These are phyloP conservation scores for Leccinum uliginosum DNA, from an alignment of 768 basidiomycete genomes.

Conservation along the genomic window DNA sequence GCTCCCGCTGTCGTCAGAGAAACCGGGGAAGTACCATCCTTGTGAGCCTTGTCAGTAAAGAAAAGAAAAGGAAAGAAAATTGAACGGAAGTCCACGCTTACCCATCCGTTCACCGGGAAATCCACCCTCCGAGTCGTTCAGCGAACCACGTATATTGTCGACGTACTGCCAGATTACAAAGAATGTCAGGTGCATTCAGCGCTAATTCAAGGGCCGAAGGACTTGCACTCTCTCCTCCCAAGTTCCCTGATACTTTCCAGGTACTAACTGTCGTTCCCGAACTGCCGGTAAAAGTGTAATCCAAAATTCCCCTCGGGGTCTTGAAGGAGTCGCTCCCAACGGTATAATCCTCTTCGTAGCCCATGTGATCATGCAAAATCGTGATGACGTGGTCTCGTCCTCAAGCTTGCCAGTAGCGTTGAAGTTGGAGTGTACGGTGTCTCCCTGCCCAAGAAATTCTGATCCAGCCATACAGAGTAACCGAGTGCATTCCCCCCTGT, in stretches of 20 bases:
- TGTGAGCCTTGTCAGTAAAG: conserved; percentile 3
- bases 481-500: conserved; percentile 45
- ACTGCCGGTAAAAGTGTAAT: conserved; percentile 43
- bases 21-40: conserved; percentile 53
- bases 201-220: not conserved
- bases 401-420: not conserved
- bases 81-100: not conserved
- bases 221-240: conserved; percentile 44
- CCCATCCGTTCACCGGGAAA: conserved; percentile 51
- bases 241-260: conserved; percentile 51
- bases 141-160: conserved; percentile 48
- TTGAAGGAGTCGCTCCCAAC: conserved; percentile 47
- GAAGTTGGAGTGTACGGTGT: conserved; percentile 11
- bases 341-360: conserved; percentile 42
- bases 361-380: conserved; percentile 53
- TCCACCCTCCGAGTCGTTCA: conserved; percentile 62
- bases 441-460: conserved; percentile 38
- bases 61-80: too few relatives aligned
- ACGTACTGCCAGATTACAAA: conserved; percentile 31
- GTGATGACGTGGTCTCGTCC: conserved; percentile 42
- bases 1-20: conserved; percentile 45
- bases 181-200: not conserved
- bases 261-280: conserved; percentile 31
- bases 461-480: conserved; percentile 48
- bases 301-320: conserved; percentile 43